Base-by-base conservation (phyloP, 495 filamentous ascomycete species). In the Penicillium bovifimosum region DNA sequence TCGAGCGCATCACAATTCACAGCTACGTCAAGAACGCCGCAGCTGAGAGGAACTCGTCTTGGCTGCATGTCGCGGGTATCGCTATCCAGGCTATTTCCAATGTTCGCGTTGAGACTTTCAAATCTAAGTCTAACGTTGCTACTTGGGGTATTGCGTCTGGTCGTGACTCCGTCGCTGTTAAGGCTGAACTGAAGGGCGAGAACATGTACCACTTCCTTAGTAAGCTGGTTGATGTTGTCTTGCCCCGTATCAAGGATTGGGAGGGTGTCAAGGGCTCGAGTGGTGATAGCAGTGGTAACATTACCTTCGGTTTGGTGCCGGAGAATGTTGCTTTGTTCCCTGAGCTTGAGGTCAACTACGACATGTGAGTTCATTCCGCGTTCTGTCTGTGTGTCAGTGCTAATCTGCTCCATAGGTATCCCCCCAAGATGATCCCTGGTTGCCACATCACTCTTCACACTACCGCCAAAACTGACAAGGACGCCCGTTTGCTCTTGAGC, bases 211-310 rank as follows among this genome's bases (percentile, higher is more conserved):
- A 95, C 65, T 97, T 97, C 68, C 58, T 98, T 35, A 82, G 88
- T 44, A 91, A 91, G 72, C 68, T 86, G 57, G 75, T 96, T 34
- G 86, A 96, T 69, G 74, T 96, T 5, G 95, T 98, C 7, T 75
- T 96, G 65, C 93, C 93, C 44, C 84, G 83, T 60, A 91, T 97
- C 60, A 98, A 96, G 77, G 93, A 98, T 51, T 98, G 89, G 83
- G 77, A 78, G 50, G 93, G 93, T 51, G 76, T 96, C 32, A 75
- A 79, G 65, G 92, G 88, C 55, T 78, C 62, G 61, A 76, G 74
- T 51, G 93, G 93, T 55, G 93, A 98, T 68, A 83, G 83, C 59
- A 85, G 81, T 51, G 93, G 93, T 47, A 95, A 98, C 68, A 81
- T 98, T 47, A 77, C 75, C 24, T 96, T 86, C 67, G 91, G 92